Percentiles rank a stretch among this genome's conserved stretches.
These are phyloP conservation scores for Paecilomyces sp. DNA, from an alignment of 2,329 filamentous ascomycete genomes.

Conservation along the genomic window DNA sequence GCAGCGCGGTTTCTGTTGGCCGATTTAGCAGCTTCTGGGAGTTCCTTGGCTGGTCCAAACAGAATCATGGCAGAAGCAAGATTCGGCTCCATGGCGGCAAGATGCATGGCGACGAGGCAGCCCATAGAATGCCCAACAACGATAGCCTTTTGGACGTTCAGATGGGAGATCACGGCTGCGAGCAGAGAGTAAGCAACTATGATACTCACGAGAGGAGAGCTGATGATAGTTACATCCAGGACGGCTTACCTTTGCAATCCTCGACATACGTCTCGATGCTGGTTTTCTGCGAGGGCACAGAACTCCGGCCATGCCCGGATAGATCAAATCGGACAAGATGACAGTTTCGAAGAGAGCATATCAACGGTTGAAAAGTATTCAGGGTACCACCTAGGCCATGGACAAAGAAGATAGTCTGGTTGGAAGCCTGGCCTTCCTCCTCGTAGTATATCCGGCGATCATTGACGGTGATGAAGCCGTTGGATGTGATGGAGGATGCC, in stretches of 20 bases:
- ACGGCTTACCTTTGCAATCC: not conserved
- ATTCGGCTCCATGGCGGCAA: not conserved
- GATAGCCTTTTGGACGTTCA: not conserved
- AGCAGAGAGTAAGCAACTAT: not conserved
- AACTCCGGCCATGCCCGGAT: not conserved
- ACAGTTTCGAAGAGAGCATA: not conserved
- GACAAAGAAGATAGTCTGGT: not conserved
- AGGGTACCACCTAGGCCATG: not conserved
- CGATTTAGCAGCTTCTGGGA: not conserved
- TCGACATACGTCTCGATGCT: not conserved
- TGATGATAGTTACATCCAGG: not conserved
- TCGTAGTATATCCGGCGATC: not conserved
- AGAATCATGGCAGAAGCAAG: not conserved
- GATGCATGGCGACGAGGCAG: not conserved
- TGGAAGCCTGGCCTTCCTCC: not conserved
- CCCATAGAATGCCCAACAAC: not conserved
- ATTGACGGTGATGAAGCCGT: not conserved
- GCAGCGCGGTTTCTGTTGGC: not conserved
- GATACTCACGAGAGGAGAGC: not conserved
- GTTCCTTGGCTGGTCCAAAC: not conserved
- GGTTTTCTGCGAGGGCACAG: not conserved
- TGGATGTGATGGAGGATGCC: not conserved
- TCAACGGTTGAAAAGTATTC: not conserved
- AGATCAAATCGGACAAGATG: not conserved
- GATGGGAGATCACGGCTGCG: not conserved